Evolutionary conservation across 306 rosid species (phyloP).

Genomic region (Vicia sativa): DNA sequence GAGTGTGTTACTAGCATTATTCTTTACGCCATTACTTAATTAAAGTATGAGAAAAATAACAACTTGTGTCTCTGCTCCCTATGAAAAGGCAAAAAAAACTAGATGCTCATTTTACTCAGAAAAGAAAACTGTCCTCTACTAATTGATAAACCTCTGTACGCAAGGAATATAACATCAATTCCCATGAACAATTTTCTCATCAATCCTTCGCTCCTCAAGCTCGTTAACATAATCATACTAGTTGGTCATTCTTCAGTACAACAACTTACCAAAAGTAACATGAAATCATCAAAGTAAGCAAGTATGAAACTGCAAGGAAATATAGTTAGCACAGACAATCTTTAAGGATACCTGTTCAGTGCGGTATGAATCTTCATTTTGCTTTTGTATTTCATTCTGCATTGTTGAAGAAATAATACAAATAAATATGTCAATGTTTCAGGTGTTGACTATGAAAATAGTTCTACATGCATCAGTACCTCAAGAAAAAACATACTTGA

Average conservation of each 20-base stretch:
- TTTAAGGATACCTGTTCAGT: constrained; percentile 73
- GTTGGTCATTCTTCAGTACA: constrained; percentile 19
- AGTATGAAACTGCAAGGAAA: constrained; percentile 38
- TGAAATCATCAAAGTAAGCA: constrained; percentile 9
- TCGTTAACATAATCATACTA: constrained; percentile 27
- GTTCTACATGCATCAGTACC: constrained; percentile 33
- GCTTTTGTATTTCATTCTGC: constrained; percentile 85
- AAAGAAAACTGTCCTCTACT: neutral
- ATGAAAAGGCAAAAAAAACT: constrained; percentile 19
- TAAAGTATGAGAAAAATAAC: constrained; percentile 25
- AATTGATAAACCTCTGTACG: constrained; percentile 10
- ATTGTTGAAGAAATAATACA: constrained; percentile 39
- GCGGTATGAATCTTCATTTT: constrained; percentile 80
- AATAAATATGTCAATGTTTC: constrained; percentile 19
- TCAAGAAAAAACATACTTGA: constrained; percentile 21
- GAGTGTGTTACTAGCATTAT: too few relatives aligned
- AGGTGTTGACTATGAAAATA: constrained; percentile 12
- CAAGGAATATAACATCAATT: constrained; percentile 32
- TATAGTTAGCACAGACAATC: constrained; percentile 26
- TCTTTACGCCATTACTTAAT: neutral
- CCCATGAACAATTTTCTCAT: constrained; percentile 12
- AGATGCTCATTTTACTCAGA: constrained; percentile 31
- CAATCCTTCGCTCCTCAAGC: constrained; percentile 14
- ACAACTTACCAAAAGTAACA: constrained; percentile 27
- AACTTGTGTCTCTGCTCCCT: constrained; percentile 11